phyloP scores from a whole-genome alignment of 352 stramenopile genomes.

The Phytopythium chamaehyphon region DNA sequence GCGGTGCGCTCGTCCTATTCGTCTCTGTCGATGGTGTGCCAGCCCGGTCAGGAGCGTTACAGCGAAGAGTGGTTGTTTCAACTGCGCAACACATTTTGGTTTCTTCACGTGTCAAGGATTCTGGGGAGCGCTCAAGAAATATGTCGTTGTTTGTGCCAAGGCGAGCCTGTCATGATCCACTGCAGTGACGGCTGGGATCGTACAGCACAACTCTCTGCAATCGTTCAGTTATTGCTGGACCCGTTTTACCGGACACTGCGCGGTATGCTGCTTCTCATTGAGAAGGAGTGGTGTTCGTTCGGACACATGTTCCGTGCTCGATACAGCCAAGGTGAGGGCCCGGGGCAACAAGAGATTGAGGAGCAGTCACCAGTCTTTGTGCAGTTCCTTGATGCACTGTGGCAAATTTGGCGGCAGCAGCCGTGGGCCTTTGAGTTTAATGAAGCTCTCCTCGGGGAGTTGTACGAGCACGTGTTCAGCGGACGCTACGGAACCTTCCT shows the following conservation, averaged over 20 bases:
- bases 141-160: conserved; percentile 92
- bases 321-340: conserved; percentile 93
- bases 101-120: conserved; percentile 95
- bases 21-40: conserved; percentile 69
- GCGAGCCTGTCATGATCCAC: conserved; percentile 96
- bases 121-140: conserved; percentile 92
- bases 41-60: conserved; percentile 73
- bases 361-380: conserved; percentile 98
- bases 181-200: conserved; percentile 99
- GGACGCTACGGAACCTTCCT: conserved; percentile 97
- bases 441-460: conserved; percentile 81
- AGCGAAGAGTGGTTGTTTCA: conserved; percentile 77
- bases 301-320: conserved; percentile 98
- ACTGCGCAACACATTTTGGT: conserved; percentile 97
- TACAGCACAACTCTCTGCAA: conserved; percentile 93
- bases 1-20: conserved; percentile 90
- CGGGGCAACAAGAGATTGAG: conserved; percentile 92
- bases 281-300: conserved; percentile 99
- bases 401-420: conserved; percentile 96
- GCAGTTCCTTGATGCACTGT: conserved; percentile 98
- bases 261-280: conserved; percentile 94
- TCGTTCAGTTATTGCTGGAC: conserved; percentile 97
- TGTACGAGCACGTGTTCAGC: conserved; percentile 96
- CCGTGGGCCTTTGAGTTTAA: conserved; percentile 99
- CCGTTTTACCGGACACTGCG: conserved; percentile 96